phyloP scores from a whole-genome alignment of 2,329 filamentous ascomycete species.

The Penicillium crustosum region DNA sequence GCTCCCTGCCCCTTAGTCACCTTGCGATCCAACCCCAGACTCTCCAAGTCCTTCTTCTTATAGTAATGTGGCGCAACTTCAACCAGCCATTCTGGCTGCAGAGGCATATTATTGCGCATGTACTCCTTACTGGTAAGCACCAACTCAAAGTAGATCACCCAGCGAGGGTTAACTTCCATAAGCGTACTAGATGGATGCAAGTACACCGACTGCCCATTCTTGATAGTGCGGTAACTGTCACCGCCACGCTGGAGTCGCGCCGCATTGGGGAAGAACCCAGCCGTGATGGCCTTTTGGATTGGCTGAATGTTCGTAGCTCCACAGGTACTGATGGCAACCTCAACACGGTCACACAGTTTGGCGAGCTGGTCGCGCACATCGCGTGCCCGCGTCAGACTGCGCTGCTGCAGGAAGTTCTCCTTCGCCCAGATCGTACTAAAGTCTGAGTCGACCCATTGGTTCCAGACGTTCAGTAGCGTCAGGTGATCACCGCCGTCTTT shows the following conservation, averaged over 20 bases:
- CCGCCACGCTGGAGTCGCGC: conserved; percentile 80
- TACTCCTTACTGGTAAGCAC: conserved; percentile 96
- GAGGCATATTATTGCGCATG: conserved; percentile 82
- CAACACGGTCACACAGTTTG: conserved; percentile 89
- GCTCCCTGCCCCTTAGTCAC: conserved; percentile 61
- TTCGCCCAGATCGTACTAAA: conserved; percentile 83
- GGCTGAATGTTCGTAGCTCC: conserved; percentile 71
- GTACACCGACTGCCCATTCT: conserved; percentile 83
- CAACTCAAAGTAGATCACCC: conserved; percentile 82
- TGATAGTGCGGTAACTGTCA: conserved; percentile 86
- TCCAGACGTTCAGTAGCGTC: conserved; percentile 88
- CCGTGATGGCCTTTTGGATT: conserved; percentile 83
- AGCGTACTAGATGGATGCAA: conserved; percentile 87
- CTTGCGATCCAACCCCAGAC: conserved; percentile 73
- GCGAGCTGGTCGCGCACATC: conserved; percentile 91
- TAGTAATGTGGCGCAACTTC: conserved; percentile 94
- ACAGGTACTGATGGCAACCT: conserved; percentile 68
- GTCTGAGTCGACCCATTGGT: conserved; percentile 91
- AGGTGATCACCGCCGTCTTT: conserved; percentile 89
- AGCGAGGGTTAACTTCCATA: conserved; percentile 77
- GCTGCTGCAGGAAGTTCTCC: conserved; percentile 92
- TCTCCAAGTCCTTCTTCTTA: conserved; percentile 86
- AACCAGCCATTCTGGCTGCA: conserved; percentile 79
- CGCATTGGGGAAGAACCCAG: conserved; percentile 93
- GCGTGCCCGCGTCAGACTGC: conserved; percentile 80